These are phyloP conservation scores for Ogataea populi-albae DNA, from an alignment of 805 yeast species.

Conservation along the genomic window DNA sequence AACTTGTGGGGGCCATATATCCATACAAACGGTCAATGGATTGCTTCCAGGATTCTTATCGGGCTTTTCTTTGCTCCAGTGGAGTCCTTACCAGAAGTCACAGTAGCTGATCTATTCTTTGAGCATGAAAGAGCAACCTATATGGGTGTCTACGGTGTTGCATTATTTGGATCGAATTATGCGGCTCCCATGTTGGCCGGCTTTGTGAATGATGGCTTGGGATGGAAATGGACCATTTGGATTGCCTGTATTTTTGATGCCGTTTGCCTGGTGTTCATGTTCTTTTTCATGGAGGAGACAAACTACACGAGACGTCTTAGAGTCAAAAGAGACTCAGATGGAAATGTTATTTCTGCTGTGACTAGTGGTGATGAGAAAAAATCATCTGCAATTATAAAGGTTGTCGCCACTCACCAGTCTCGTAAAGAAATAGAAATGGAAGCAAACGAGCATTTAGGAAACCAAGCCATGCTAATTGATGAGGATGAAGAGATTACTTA, in stretches of 20 bases:
- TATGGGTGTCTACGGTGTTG: constrained; percentile 49
- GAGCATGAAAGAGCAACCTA: constrained; percentile 50
- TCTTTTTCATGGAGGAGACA: constrained; percentile 55
- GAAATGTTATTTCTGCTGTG: constrained; percentile 21
- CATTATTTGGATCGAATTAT: constrained; percentile 52
- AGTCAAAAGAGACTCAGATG: constrained; percentile 25
- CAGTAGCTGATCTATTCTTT: constrained; percentile 48
- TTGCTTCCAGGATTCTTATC: constrained; percentile 29
- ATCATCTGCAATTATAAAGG: constrained; percentile 11
- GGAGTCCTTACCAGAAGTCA: constrained; percentile 49
- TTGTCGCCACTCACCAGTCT: constrained; percentile 2
- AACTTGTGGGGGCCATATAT: constrained; percentile 35
- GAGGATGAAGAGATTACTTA: constrained; percentile 20
- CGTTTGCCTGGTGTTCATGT: constrained; percentile 37
- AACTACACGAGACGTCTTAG: constrained; percentile 37
- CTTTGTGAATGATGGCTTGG: constrained; percentile 46
- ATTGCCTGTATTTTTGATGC: constrained; percentile 48
- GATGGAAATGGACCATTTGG: constrained; percentile 54
- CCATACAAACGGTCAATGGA: constrained; percentile 31
- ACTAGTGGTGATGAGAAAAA: constrained; percentile 21
- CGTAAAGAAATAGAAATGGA: constrained; percentile 17
- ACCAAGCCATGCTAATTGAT: constrained; percentile 28
- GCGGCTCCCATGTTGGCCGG: constrained; percentile 62
- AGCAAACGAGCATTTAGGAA: constrained; percentile 28
- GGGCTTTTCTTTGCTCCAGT: constrained; percentile 37